Evolutionary conservation across 805 yeast genomes (phyloP), one percentile per base, ranked within the genome.

Genomic region (Metschnikowia chrysomelidarum): DNA sequence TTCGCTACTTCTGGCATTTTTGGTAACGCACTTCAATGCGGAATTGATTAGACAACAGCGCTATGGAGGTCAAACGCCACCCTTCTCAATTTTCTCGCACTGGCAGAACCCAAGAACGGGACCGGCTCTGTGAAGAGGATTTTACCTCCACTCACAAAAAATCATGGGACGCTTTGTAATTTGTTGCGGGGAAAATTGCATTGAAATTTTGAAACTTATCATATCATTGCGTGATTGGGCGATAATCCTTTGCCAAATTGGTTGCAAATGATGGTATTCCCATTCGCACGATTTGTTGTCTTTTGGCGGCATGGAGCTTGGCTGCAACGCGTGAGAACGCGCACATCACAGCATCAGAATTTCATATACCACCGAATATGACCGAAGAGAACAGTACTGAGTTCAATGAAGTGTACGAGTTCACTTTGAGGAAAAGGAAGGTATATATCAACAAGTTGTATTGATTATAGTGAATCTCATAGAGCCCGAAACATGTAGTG

Each of bases 291-390:
- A 34, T 66, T 7, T 62, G 67, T 43, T 55, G 66, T 29, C 46
- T 56, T 7, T 30, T 65, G 18, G 69, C 67, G 4, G 27, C 61
- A 15, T 67, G 69, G 69, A 66, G 64, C 32, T 34, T 67, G 19
- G 38, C 39, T 14, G 37, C 42, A 14, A 35, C 44, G 9, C 30
- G 28, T 22, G 13, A 37, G 6, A 15, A 16, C 25, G 23, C 27
- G 7, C 13, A 10, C 8, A 5, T 30, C n/a, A 12, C 27, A 7
- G 14, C 10, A 10, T 15, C 16, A 2, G 16, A 12, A 7, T 21
- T 30, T 19, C 13, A 13, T 3, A 17, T 26, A 7, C 14, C 6
- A 10, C n/a, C 27, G 7, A 12, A 11, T 7, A n/a, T n/a, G n/a
- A n/a, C n/a, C n/a, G 32, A 34, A 5, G 27, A 24, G 4, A 30